phyloP scores from a whole-genome alignment of 371 early-diverging fungal genomes.

The Lichtheimia corymbifera region DNA sequence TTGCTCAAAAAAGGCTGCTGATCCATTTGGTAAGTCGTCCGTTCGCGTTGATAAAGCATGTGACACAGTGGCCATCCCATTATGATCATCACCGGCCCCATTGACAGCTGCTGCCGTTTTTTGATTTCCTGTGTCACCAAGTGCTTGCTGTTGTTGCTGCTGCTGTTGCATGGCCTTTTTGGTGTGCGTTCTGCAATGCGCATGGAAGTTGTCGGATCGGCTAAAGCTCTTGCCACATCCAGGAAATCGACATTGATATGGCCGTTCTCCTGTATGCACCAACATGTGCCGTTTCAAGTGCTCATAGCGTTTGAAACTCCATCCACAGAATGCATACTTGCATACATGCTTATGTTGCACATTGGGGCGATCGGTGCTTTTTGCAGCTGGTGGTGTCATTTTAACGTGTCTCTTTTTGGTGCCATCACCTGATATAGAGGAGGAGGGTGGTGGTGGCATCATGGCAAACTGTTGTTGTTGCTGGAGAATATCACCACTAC shows the following conservation, averaged over 20 bases:
- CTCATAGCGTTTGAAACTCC: slow-evolving; percentile 73
- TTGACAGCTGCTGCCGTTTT: too few relatives aligned
- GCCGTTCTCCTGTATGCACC: slow-evolving; percentile 54
- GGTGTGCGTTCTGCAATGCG: slow-evolving; percentile 45
- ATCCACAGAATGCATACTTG: slow-evolving; percentile 45
- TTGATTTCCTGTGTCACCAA: too few relatives aligned
- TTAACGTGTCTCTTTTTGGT: too few relatives aligned
- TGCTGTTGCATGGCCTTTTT: slow-evolving; percentile 22
- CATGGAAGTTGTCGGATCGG: slow-evolving; percentile 66
- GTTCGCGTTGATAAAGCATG: too few relatives aligned
- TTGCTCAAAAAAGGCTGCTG: too few relatives aligned
- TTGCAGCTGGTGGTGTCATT: too few relatives aligned
- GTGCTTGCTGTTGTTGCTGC: slow-evolving; percentile 30
- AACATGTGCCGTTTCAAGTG: slow-evolving; percentile 77
- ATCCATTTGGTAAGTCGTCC: too few relatives aligned
- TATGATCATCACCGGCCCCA: too few relatives aligned
- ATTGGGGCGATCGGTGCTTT: slow-evolving; percentile 19
- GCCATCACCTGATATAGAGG: too few relatives aligned
- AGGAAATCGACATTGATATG: slow-evolving; percentile 57
- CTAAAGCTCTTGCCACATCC: slow-evolving; percentile 67
- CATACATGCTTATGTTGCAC: slow-evolving; percentile 41
- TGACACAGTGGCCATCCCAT: too few relatives aligned
- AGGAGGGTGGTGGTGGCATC: background rate
- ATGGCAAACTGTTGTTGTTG: background rate
- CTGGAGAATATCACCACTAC: background rate